phyloP scores from a whole-genome alignment of 2,329 filamentous ascomycete species.

The Aspergillus jensenii region DNA sequence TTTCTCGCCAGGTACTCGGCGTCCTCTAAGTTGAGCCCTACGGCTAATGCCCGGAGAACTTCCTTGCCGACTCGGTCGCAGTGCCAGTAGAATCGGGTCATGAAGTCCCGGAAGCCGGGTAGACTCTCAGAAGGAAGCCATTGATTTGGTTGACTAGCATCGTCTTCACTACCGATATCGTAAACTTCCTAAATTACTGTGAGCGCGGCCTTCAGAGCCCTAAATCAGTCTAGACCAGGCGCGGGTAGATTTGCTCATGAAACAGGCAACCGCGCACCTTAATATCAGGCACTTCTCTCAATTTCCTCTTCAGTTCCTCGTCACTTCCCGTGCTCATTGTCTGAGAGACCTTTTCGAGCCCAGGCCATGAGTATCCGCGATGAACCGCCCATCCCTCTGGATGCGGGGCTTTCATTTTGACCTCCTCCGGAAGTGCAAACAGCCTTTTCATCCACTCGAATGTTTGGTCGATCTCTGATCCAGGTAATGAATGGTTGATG shows the following conservation, averaged over 20 bases:
- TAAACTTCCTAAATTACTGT: constrained; percentile 47
- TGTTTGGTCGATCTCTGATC: constrained; percentile 41
- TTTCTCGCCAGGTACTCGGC: constrained; percentile 47
- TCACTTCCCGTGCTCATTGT: constrained; percentile 43
- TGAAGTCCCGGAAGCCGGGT: constrained; percentile 50
- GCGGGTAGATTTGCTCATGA: not conserved
- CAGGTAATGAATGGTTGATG: constrained; percentile 47
- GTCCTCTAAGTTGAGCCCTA: constrained; percentile 49
- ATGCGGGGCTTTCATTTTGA: constrained; percentile 52
- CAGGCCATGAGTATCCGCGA: constrained; percentile 58
- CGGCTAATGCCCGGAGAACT: constrained; percentile 49
- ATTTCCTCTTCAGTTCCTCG: constrained; percentile 41
- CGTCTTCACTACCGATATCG: constrained; percentile 52
- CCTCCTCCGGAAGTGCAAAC: constrained; percentile 45
- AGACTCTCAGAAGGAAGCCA: constrained; percentile 49
- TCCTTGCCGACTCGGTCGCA: constrained; percentile 45
- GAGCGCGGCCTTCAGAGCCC: not conserved
- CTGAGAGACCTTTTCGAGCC: constrained; percentile 55
- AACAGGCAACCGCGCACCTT: constrained; percentile 43
- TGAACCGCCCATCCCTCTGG: constrained; percentile 51
- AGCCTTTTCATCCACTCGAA: constrained; percentile 47
- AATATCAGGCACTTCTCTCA: constrained; percentile 50
- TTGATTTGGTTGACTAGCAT: constrained; percentile 49
- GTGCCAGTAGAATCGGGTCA: constrained; percentile 51
- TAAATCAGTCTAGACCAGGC: not conserved